These are phyloP conservation scores for Rubia tinctorum DNA, from an alignment of 305 asterid species.

Conservation along the genomic window DNA sequence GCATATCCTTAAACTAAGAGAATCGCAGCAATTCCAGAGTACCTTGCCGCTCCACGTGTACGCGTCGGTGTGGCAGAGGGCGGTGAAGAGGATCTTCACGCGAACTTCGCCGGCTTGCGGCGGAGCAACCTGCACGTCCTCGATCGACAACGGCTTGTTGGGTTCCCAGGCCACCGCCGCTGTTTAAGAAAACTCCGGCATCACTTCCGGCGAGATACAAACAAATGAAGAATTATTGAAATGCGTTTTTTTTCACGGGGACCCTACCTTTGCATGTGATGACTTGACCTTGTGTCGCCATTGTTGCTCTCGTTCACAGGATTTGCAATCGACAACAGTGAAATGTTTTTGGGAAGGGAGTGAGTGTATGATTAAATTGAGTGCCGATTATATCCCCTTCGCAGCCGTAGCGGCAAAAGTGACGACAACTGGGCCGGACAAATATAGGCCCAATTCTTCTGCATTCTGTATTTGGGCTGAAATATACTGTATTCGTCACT, in stretches of 20 bases:
- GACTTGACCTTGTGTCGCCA: constrained; percentile 96
- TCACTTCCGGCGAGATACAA: constrained; percentile 6
- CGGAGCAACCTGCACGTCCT: constrained; percentile 98
- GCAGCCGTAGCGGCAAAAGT: background rate
- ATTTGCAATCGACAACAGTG: background rate
- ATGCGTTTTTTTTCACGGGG: background rate
- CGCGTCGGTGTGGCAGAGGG: constrained; percentile 97
- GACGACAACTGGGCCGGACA: background rate
- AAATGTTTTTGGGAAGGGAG: background rate
- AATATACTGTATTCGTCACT: too few relatives aligned
- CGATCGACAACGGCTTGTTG: constrained; percentile 90
- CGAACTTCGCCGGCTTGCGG: constrained; percentile 98
- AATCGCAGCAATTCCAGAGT: background rate
- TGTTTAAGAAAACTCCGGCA: constrained; percentile 18
- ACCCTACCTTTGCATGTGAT: constrained; percentile 94
- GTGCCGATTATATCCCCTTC: background rate
- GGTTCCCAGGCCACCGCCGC: constrained; percentile 99
- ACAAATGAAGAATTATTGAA: background rate
- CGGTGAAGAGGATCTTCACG: constrained; percentile 71
- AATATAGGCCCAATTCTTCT: background rate
- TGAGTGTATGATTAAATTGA: background rate
- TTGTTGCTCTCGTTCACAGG: constrained; percentile 8
- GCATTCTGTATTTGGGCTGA: background rate
- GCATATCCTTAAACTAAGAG: background rate
- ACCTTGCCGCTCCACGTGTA: constrained; percentile 99